Evolutionary conservation across 306 rosid genomes (phyloP), one percentile per base, ranked within the genome.

Genomic region (Trifolium fragiferum): DNA sequence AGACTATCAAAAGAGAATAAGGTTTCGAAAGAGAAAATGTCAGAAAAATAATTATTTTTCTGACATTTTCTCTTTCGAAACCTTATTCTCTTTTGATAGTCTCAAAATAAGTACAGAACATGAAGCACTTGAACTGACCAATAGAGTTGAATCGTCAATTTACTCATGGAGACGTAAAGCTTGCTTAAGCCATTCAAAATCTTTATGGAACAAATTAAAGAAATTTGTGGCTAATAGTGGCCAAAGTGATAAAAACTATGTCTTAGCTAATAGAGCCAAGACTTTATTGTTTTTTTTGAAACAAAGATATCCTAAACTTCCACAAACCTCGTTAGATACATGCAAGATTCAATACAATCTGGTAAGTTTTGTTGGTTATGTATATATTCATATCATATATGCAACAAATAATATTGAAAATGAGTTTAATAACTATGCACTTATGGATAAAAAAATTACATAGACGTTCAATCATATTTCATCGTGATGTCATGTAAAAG

Each of bases 121-220:
- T 54, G 99, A 95, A 78, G 99, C 98, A 40, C 97, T 95, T 15
- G 90, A 89, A 76, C 88, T 95, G 33, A 91, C 96, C 7, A 96
- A 95, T 67, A 86, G 77, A 62, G 91, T 90, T 5, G 98, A 95
- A 76, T 86, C 99, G 10, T 95, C 99, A 10, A 92, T 92, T 98
- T 90, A 89, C 81, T 90, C 99, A 57, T 95, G 98, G 99, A 84
- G 99, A 57, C 89, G 98, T 12, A 95, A 95, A 75, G 82, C 99
- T 27, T 95, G 99, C 70, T 11, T 90, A 37, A 90, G 83, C 77
- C 82, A 92, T 82, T 95, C 99, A 63, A 90, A 85, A 76, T 77
- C 98, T 13, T 95, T 98, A 43, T 95, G 99, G 99, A 86, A 80
- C 76, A 80, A 87, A 84, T 92, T 95, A 2, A 95, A 90, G 80